A percentile compares a stretch with the other conserved stretches of the same genome.
Evolutionary conservation across 805 yeast genomes (phyloP).

Genomic region (Monosporozyma solicola): DNA sequence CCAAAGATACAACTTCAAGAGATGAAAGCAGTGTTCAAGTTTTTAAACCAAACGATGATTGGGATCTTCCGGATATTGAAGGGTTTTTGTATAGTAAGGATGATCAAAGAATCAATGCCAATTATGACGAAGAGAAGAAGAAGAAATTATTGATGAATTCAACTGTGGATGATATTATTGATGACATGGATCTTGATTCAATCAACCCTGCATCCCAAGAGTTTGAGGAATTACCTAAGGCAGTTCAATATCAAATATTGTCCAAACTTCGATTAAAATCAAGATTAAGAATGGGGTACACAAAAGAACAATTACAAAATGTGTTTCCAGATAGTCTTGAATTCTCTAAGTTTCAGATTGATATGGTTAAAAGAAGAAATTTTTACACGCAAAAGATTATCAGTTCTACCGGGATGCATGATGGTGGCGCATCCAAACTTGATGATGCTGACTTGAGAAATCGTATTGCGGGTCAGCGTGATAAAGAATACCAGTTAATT

Average conservation of each 20-base stretch:
- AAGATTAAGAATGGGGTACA: slow-evolving; percentile 88
- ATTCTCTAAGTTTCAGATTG: slow-evolving; percentile 86
- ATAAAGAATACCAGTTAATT: slow-evolving; percentile 63
- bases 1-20: background rate
- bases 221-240: slow-evolving; percentile 66
- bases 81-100: slow-evolving; percentile 42
- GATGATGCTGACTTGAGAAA: slow-evolving; percentile 25
- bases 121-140: slow-evolving; percentile 54
- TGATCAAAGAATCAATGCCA: slow-evolving; percentile 69
- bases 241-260: slow-evolving; percentile 80
- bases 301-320: slow-evolving; percentile 76
- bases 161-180: slow-evolving; percentile 46
- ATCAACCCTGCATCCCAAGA: slow-evolving; percentile 80
- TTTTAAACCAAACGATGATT: slow-evolving; percentile 59
- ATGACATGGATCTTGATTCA: slow-evolving; percentile 57
- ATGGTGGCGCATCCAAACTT: slow-evolving; percentile 31
- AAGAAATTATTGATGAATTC: slow-evolving; percentile 31
- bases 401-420: slow-evolving; percentile 75
- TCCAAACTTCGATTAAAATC: slow-evolving; percentile 78
- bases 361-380: slow-evolving; percentile 86
- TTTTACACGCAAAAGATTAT: slow-evolving; percentile 80
- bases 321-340: slow-evolving; percentile 82
- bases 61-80: slow-evolving; percentile 67
- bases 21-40: slow-evolving; percentile 5
- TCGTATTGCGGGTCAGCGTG: slow-evolving; percentile 78